Evolutionary conservation across 73 alveolate genomes (phyloP), one percentile per base, ranked within the genome.

Genomic region (Blepharisma japonicum): DNA sequence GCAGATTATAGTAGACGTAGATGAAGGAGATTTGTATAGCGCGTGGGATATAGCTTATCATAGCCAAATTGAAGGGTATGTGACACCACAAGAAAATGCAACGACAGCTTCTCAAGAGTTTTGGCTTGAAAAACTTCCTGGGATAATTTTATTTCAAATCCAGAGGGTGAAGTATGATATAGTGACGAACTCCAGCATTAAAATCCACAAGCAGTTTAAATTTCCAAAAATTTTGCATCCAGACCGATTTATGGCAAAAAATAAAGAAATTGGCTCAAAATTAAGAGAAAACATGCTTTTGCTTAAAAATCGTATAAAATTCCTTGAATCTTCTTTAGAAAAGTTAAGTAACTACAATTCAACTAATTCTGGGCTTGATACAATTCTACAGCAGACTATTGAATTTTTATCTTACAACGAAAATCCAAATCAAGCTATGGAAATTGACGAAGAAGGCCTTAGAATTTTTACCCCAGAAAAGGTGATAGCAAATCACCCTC

Each of bases 201-300:
- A 93, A 82, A 45, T 83, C 48, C 84, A 91, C 56, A 81, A 81
- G 46, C 74, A 80, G 32, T 93, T 93, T 76, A 67, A 80, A 21
- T 88, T 93, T 86, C 96, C 93, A 0, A 66, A 90, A 55, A 90
- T 76, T 21, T 78, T 90, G 6, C 87, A 77, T 55, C 77, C 91
- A 6, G 98, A 92, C 68, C 83, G 95, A 55, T 92, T 92, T 80
- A 38, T 88, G 53, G 68, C 55, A 46, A 66, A 84, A 46, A 92
- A 91, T 54, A 70, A 79, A 48, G 66, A 83, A 11, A 68, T 82
- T n/a, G 23, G 46, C 11, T n/a, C n/a, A 45, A 20, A 70, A 53
- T 81, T 80, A 68, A 77, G 94, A 39, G 85, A 88, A 32, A 14
- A 87, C 23, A 91, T 56, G 70, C 68, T 78, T 1, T 54, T 72